Evolutionary conservation across 2,329 filamentous ascomycete genomes (phyloP).

Genomic region (Didymella segeticola): DNA sequence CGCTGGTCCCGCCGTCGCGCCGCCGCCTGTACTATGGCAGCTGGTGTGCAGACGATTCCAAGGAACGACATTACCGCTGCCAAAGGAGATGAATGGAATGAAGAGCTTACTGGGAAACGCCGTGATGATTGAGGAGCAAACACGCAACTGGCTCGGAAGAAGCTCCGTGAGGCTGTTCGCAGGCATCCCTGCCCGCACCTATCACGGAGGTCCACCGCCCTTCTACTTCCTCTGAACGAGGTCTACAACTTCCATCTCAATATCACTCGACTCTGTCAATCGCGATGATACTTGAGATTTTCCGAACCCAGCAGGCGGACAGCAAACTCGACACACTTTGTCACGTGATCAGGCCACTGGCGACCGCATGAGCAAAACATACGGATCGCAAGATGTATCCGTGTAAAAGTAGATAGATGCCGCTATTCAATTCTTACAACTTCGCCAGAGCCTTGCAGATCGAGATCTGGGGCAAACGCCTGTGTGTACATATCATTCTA

Average conservation of each 20-base stretch:
- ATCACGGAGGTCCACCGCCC: background rate
- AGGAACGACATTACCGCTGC: background rate
- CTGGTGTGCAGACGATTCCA: background rate
- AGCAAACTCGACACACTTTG: too few relatives aligned
- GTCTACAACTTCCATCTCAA: background rate
- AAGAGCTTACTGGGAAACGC: slow-evolving; percentile 6
- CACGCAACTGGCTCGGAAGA: background rate
- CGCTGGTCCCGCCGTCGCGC: slow-evolving; percentile 9
- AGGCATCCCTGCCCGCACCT: background rate
- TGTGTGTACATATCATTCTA: too few relatives aligned
- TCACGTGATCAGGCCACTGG: too few relatives aligned
- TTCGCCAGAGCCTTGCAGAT: too few relatives aligned
- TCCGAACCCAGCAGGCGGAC: too few relatives aligned
- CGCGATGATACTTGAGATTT: too few relatives aligned
- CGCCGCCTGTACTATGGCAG: slow-evolving; percentile 9
- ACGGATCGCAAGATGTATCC: too few relatives aligned
- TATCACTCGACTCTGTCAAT: too few relatives aligned
- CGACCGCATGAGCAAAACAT: too few relatives aligned
- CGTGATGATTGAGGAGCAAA: background rate
- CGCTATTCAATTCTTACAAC: too few relatives aligned
- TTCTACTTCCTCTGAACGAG: background rate
- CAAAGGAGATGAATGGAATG: background rate
- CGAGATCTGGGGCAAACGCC: too few relatives aligned
- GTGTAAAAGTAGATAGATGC: too few relatives aligned
- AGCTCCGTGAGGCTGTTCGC: slow-evolving; percentile 4